Percentiles rank a stretch among this genome's conserved stretches.
Evolutionary conservation across 495 filamentous ascomycete species (phyloP).

Genomic region (Penicillium chermesinum): DNA sequence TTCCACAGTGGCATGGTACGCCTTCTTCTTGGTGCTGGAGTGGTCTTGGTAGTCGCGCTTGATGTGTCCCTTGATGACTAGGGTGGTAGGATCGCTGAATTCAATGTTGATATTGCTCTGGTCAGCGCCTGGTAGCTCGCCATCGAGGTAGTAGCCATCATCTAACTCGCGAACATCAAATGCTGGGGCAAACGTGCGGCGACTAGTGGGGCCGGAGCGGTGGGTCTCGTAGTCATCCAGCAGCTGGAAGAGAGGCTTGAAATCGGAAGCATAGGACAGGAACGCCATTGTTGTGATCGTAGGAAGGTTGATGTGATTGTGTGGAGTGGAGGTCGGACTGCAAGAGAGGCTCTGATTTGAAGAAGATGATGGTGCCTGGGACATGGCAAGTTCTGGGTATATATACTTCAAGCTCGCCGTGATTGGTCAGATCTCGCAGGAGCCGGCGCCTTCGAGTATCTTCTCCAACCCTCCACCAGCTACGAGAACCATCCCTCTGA

Average conservation of each 20-base stretch:
- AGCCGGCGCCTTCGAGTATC: constrained; percentile 11
- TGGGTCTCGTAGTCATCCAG: constrained; percentile 67
- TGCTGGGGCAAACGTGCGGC: constrained; percentile 47
- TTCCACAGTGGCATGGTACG: constrained; percentile 57
- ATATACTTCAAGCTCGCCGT: not conserved
- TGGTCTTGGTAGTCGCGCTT: constrained; percentile 51
- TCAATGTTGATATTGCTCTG: constrained; percentile 76
- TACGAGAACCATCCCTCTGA: not conserved
- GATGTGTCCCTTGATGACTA: constrained; percentile 65
- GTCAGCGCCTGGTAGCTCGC: constrained; percentile 80
- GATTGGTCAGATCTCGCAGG: constrained; percentile 16
- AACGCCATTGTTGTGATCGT: constrained; percentile 55
- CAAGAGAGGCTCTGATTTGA: not conserved
- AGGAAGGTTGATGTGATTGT: not conserved
- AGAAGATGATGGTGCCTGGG: not conserved
- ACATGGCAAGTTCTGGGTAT: not conserved
- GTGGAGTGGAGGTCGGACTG: not conserved
- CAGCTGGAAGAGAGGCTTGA: constrained; percentile 66
- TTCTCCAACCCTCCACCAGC: constrained; percentile 11
- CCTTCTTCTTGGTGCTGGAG: constrained; percentile 1
- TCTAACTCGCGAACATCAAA: constrained; percentile 77
- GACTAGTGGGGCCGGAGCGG: constrained; percentile 18
- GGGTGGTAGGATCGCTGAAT: constrained; percentile 73
- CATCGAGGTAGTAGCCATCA: constrained; percentile 71
- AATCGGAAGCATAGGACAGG: constrained; percentile 53